phyloP scores from a whole-genome alignment of 306 rosid species.

The Fragaria vesca region DNA sequence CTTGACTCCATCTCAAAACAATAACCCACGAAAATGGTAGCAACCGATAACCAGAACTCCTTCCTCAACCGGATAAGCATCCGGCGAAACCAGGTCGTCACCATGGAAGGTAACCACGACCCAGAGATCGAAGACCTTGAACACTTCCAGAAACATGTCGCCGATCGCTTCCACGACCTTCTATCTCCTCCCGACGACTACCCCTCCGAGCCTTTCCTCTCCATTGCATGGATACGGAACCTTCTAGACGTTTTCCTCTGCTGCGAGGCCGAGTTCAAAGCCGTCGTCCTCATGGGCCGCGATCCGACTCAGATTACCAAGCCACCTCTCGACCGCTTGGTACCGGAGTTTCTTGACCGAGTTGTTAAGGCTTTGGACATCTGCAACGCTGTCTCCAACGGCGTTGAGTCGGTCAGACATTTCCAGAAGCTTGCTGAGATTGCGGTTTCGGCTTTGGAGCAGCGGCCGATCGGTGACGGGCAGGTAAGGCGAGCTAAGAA shows the following conservation, averaged over 20 bases:
- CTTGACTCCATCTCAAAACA: neutral
- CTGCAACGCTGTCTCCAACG: slow-evolving; percentile 77
- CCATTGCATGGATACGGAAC: slow-evolving; percentile 66
- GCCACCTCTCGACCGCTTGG: slow-evolving; percentile 75
- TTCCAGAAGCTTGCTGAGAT: slow-evolving; percentile 79
- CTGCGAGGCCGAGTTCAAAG: slow-evolving; percentile 92
- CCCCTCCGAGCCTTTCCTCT: slow-evolving; percentile 43
- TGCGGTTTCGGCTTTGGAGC: slow-evolving; percentile 58
- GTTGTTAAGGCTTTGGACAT: slow-evolving; percentile 70
- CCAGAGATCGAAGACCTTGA: slow-evolving; percentile 84
- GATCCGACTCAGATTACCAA: slow-evolving; percentile 64
- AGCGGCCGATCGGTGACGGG: slow-evolving; percentile 75
- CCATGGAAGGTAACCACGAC: slow-evolving; percentile 82
- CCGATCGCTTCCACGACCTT: slow-evolving; percentile 66
- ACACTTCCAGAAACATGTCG: slow-evolving; percentile 69
- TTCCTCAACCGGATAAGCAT: slow-evolving; percentile 89
- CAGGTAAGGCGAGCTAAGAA: slow-evolving; percentile 84
- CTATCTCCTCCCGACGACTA: slow-evolving; percentile 47
- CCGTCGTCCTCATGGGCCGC: slow-evolving; percentile 65
- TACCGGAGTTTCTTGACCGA: slow-evolving; percentile 79
- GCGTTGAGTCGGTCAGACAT: slow-evolving; percentile 65
- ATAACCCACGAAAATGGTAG: slow-evolving; percentile 51
- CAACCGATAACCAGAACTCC: slow-evolving; percentile 75
- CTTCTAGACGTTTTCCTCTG: slow-evolving; percentile 82
- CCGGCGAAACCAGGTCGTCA: slow-evolving; percentile 78